Evolutionary conservation across 345 rosid species (phyloP), one percentile per base, ranked within the genome.

Genomic region (Firmiana major): DNA sequence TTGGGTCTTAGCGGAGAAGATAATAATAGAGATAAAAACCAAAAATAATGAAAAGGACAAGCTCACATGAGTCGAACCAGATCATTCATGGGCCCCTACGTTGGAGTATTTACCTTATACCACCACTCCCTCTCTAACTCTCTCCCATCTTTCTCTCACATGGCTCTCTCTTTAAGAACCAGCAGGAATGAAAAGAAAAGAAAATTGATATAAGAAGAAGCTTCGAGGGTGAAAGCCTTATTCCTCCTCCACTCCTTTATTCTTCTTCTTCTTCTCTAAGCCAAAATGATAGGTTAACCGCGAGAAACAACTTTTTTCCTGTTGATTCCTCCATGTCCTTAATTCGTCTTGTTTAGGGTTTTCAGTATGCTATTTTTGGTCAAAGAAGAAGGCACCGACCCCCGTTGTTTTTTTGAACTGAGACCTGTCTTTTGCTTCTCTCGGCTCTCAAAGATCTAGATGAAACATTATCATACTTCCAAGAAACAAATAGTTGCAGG

Each of bases 61-160:
- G 86, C 90, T 89, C 96, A 89, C 96, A 89, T 88, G 96, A 89
- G 91, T 67, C 82, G 86, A 91, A 89, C 90, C 89, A 88, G 93
- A 91, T 88, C 85, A 86, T 84, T 84, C 87, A 89, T 89, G 91
- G 96, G 92, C 91, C 93, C 93, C 92, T 80, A 78, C 80, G 88
- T 72, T 24, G 55, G 54, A 71, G 70, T 65, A 53, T 31, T 60
- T 72, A 75, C 78, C 80, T 68, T 40, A 16, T 51, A 26, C 55
- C 19, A 51, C 74, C 19, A 51, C 74, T 81, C 78, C 74, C 19
- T 76, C 19, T 16, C 3, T 5, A 48, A 13, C 55, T 51, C 55
- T 51, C 7, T 5, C 1, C 63, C 84, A 63, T 76, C 79, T 58
- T 60, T 79, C 88, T 77, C 55, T 4, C 55, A 15, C 55, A 51